Evolutionary conservation across 495 filamentous ascomycete genomes (phyloP), one percentile per base, ranked within the genome.

Genomic region (Podospora pseudocomata): DNA sequence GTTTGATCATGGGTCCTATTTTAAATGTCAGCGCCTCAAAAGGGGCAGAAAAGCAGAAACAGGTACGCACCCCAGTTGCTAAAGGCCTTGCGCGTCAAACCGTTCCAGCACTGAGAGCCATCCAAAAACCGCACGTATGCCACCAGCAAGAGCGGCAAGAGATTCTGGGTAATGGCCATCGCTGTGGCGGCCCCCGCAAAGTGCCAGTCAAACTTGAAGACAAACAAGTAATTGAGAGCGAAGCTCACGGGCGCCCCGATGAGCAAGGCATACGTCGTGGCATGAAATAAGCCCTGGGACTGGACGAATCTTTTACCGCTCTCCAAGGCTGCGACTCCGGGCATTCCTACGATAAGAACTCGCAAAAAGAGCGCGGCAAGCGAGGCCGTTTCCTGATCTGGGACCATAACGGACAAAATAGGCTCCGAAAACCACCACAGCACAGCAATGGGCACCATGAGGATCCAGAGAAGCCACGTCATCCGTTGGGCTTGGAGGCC

Each of bases 101-200:
- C 94, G 68, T 90, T 89, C 94, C 94, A 97, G 79, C 94, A 93
- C 67, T 93, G 86, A 56, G 83, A 89, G 1, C 94, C 94, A 26
- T 85, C 81, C 60, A 96, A 75, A 70, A 93, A 93, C 15, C 86
- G 80, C 23, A 93, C 84, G 74, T 97, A 97, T 30, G 89, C 75
- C 62, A 93, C 86, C 11, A 97, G 82, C 32, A 90, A 78, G 16
- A 94, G 63, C 0, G 93, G 91, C 71, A 97, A 86, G n/a, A 96
- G 83, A 72, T 83, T 92, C 71, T 97, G 90, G 0, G 90, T 93
- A 56, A 96, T 86, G 23, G 86, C 88, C 27, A 97, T 91, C 3
- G 94, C 92, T 61, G 92, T 89, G 0, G 94, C 93, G 3, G 93
- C 92, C 55, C 93, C 93, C 61, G 91, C 76, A 72, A 94, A 97